These are phyloP conservation scores for Dichotomocladium elegans DNA, from an alignment of 371 early-diverging fungal species.

Conservation along the genomic window DNA sequence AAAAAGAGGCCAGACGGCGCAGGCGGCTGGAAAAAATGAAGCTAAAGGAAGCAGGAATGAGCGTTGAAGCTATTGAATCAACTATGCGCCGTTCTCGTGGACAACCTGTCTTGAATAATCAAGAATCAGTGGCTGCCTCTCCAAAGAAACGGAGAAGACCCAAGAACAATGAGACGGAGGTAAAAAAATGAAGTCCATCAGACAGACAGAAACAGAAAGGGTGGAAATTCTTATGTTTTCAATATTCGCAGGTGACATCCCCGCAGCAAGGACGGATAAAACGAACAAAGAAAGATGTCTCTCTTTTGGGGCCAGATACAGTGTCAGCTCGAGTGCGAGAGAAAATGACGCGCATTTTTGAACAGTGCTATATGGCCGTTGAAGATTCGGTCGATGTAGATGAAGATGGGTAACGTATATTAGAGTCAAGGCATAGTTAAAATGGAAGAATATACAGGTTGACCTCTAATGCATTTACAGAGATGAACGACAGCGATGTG, in stretches of 20 bases:
- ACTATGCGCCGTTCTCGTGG: neutral
- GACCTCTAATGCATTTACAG: constrained; percentile 1
- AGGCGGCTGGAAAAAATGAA: constrained; percentile 4
- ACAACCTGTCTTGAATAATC: neutral
- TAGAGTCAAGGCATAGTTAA: no score
- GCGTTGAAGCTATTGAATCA: neutral
- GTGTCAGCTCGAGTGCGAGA: constrained; percentile 26
- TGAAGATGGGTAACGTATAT: constrained; percentile 26
- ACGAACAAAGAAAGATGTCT: constrained; percentile 6
- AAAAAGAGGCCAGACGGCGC: constrained; percentile 13
- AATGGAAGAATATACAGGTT: neutral
- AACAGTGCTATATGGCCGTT: constrained; percentile 48
- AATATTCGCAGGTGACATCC: no score
- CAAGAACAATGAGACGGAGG: constrained; percentile 5
- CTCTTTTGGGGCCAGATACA: constrained; percentile 8
- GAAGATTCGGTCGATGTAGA: constrained; percentile 50
- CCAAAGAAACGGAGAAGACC: constrained; percentile 13
- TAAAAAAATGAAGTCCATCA: no score
- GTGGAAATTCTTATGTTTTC: no score
- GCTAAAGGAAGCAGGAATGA: neutral
- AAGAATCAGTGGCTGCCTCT: neutral
- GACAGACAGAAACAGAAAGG: no score
- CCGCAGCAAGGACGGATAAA: no score
- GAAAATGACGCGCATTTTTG: constrained; percentile 45
- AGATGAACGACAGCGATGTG: constrained; percentile 42